Percentiles rank a stretch among this genome's conserved stretches.
Conservation (phyloP, 2,329 filamentous ascomycete species). For the Cercospora janseana region DNA sequence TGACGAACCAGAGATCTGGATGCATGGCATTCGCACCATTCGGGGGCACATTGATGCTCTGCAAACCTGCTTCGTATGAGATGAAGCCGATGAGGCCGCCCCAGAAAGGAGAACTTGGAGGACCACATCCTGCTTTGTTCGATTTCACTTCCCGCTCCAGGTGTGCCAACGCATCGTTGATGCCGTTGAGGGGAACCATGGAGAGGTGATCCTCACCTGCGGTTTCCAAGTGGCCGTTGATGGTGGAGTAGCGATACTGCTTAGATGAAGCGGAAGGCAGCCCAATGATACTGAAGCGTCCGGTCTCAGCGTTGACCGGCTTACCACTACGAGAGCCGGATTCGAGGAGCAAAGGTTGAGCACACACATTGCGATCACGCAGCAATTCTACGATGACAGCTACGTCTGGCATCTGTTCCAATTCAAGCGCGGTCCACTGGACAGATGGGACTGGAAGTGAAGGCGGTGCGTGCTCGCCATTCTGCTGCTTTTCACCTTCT, state of each 20-base stretch:
- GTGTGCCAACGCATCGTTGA: conserved; percentile 42
- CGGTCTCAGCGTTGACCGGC: conserved; percentile 50
- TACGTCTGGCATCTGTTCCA: conserved; percentile 29
- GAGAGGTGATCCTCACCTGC: conserved; percentile 13
- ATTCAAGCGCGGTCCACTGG: background rate
- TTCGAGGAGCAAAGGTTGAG: conserved; percentile 48
- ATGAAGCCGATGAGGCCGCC: conserved; percentile 83
- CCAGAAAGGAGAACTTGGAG: conserved; percentile 60
- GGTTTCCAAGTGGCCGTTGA: conserved; percentile 18
- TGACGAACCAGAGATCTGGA: conserved; percentile 73
- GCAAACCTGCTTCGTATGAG: conserved; percentile 78
- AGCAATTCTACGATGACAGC: conserved; percentile 41
- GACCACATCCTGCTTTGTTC: conserved; percentile 38
- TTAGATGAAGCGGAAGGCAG: conserved; percentile 50
- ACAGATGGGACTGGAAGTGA: background rate
- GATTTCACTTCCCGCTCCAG: conserved; percentile 42
- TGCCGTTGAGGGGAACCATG: conserved; percentile 18
- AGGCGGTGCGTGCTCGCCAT: background rate
- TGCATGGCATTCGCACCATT: conserved; percentile 42
- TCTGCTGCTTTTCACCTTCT: background rate
- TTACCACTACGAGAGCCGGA: conserved; percentile 46
- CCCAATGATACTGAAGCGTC: conserved; percentile 72
- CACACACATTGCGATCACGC: conserved; percentile 29
- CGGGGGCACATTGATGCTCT: conserved; percentile 54
- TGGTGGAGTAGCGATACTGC: conserved; percentile 29